Base-by-base conservation (phyloP, 1,284 basidiomycete genomes). In the Phylloboletellus chloephorus region DNA sequence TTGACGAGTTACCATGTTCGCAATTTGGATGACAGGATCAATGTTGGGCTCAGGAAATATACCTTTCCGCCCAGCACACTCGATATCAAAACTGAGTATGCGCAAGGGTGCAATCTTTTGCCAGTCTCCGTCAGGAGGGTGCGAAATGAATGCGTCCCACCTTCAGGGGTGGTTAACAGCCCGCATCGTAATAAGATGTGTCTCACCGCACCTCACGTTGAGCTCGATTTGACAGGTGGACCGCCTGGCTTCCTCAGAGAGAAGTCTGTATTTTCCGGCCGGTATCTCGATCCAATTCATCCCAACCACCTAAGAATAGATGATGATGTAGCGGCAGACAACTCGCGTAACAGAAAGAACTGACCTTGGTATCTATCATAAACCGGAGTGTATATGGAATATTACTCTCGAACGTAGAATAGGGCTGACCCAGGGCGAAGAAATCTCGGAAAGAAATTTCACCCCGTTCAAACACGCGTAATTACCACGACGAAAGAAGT, bases 201-300 rank as follows among this genome's bases (percentile, higher is more conserved):
- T 26, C 5, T 19, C 23, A 35, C 6, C 74, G 49, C 50, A 91
- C 88, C 74, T 74, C 48, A 89, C 72, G 26, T 67, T 76, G 26
- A 96, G 64, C 61, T 97, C 94, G 9, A 95, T 74, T 57, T 97
- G 93, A 61, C 90, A 96, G 29, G 74, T 73, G 0, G 92, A 94
- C 31, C 74, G 73, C 58, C 81, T 87, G 22, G 73, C 71, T 22
- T 71, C 68, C 7, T 65, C 68, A 1, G 72, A 53, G 12, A 82
- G 48, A 7, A 94, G 52, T 12, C 71, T 69, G 57, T 96, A 97
- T 52, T 79, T 80, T 2, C 88, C 87, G 1, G 82, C 79, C 2
- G 86, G 85, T 13, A 92, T 68, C 63, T 96, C 91, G 29, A 97
- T 83, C 93, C 93, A 97, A 59, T 95, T 97, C 93, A 97, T 97